Base-by-base conservation (phyloP, 768 basidiomycete genomes). In the Kwoniella newhampshirensis region DNA sequence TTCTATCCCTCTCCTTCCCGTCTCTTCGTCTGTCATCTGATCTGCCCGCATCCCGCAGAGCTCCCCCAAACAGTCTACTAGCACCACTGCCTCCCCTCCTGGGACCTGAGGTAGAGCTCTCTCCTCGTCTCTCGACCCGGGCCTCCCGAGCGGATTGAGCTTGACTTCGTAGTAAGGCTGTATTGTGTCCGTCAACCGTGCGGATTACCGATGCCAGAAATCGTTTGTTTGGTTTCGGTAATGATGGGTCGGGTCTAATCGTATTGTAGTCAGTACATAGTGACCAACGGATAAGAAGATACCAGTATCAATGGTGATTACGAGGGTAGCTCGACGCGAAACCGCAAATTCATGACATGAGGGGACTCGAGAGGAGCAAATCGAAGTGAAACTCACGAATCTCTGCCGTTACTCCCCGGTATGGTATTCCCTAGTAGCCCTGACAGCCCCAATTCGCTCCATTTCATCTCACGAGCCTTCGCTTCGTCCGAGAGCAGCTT, bases 101-200 rank as follows among this genome's bases (percentile, higher is more conserved):
- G n/a, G 52, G 32, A 18, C 57, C 4, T 20, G 55, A 44, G 20
- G 39, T 51, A 2, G 63, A 64, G 20, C 50, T 27, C 32, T 60
- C 53, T 3, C 51, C 57, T 13, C 50, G 27, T 23, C 52, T 11
- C 9, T 58, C 58, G 20, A 62, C 61, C n/a, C 73, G 53, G 11
- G 62, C 71, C 27, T 62, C 61, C 12, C 64, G 55, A 2, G 77
- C 76, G 3, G 71, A 71, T 9, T 72, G 52, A 21, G 75, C 75
- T 54, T 80, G 79, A 18, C 65, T 60, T 11, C 73, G 67, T 3
- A 78, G 57, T 4, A 99, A 80, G 12, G 87, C 85, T 77, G 87
- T 85, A 76, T 99, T 99, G 71, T 99, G 96, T 55, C 93, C 93
- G 72, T 96, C 93, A 3, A 96, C 96, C 63, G 84, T 91, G 64